These are phyloP conservation scores for Arxiozyma bovina DNA, from an alignment of 1,139 yeast genomes.

Conservation along the genomic window DNA sequence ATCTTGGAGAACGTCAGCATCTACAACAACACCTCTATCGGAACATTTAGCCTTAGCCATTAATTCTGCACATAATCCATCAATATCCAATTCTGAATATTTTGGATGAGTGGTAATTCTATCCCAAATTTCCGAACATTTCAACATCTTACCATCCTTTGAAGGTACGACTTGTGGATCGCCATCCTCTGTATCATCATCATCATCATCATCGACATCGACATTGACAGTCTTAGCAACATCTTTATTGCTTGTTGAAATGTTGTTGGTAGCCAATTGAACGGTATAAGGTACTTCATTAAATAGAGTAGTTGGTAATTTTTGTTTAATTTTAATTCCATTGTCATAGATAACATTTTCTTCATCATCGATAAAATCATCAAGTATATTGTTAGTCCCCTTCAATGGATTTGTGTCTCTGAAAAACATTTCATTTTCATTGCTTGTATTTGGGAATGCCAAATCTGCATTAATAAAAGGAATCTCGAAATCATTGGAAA, in stretches of 20 bases:
- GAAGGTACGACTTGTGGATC: constrained; percentile 11
- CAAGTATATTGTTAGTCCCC: neutral
- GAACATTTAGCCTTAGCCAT: constrained; percentile 93
- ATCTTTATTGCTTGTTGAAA: neutral
- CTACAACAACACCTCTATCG: constrained; percentile 80
- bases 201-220: constrained; percentile 7
- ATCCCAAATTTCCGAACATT: constrained; percentile 94
- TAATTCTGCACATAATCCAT: constrained; percentile 81
- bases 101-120: constrained; percentile 89
- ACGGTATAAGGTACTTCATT: constrained; percentile 14
- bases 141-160: constrained; percentile 35
- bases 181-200: constrained; percentile 8
- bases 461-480: constrained; percentile 20
- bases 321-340: constrained; percentile 3
- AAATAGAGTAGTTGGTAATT: constrained; percentile 7
- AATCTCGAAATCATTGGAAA: constrained; percentile 3
- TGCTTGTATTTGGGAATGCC: constrained; percentile 17
- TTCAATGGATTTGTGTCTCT: constrained; percentile 5
- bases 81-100: constrained; percentile 87
- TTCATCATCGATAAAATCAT: constrained; percentile 6
- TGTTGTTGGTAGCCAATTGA: neutral
- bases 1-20: constrained; percentile 65
- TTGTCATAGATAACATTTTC: constrained; percentile 1
- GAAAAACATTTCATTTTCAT: constrained; percentile 5
- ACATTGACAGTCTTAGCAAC: no score